Evolutionary conservation across 2,329 filamentous ascomycete genomes (phyloP), one percentile per base, ranked within the genome.

Genomic region (Emericellopsis atlantica): DNA sequence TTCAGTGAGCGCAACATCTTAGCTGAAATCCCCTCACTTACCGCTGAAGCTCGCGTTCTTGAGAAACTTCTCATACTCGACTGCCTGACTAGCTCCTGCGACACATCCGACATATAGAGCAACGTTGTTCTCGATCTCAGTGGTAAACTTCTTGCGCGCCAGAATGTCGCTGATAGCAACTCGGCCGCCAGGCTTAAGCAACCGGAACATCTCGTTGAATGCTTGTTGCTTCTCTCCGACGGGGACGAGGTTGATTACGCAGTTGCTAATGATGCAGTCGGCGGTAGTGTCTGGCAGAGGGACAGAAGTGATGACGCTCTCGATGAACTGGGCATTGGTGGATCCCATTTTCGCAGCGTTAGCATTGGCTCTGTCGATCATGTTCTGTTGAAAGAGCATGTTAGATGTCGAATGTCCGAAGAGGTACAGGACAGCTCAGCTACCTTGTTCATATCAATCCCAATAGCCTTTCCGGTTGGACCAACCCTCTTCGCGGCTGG

Each of bases 81-180:
- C 46, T 1, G 74, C 61, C 42, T 58, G 52, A 45, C 72, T 76
- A 1, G 76, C 74, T 1, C 77, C 75, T 2, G 72, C 64, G 23
- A 81, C 62, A 44, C 77, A 81, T 0, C 76, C 76, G 3, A 78
- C 70, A 51, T 79, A 76, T 6, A 79, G 49, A 1, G 67, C 65
- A 21, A 75, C 58, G 46, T 68, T 61, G 2, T 58, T 55, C 37
- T 57, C 62, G n/a, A 81, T 50, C n/a, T 64, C 51, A 7, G 66
- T 51, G 0, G 74, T 58, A 1, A 80, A 55, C 8, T 57, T 49
- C 49, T 68, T 69, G 42, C 59, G 64, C 2, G 71, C 65, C 1
- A 81, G 57, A 10, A 81, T 77, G 49, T 82, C 77, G 2, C 67
- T 72, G 31, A 82, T 57, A 0, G 75, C 76, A 9, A 81, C 56